Conservation (phyloP, 441 rosid genomes). For the Adansonia gregorii region DNA sequence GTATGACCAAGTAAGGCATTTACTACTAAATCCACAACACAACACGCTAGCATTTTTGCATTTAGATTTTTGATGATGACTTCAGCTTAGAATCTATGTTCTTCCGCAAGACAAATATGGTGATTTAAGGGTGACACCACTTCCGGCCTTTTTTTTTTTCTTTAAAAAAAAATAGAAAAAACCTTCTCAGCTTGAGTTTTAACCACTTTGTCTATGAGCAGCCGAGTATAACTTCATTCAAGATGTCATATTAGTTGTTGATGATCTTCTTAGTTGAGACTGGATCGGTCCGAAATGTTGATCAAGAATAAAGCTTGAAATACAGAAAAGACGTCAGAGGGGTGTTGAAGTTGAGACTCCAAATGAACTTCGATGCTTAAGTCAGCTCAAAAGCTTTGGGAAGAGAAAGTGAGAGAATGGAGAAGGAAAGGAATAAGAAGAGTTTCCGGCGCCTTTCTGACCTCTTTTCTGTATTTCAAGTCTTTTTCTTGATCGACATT, state of each 20-base stretch:
- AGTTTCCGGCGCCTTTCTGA: too few species aligned
- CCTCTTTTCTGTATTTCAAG: too few species aligned
- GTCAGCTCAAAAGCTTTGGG: too few species aligned
- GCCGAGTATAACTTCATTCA: background rate
- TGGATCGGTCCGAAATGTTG: too few species aligned
- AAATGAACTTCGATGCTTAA: too few species aligned
- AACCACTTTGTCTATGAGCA: background rate
- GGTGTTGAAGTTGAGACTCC: too few species aligned
- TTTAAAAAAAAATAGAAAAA: background rate
- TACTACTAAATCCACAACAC: conserved; percentile 50
- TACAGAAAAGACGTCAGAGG: too few species aligned
- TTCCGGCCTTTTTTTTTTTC: background rate
- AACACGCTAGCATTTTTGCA: conserved; percentile 52
- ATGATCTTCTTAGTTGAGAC: too few species aligned
- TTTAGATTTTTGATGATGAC: conserved; percentile 52
- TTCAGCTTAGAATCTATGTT: conserved; percentile 62
- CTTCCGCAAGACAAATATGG: conserved; percentile 46
- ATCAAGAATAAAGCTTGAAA: too few species aligned
- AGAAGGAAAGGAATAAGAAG: too few species aligned
- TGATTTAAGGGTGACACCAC: conserved; percentile 37
- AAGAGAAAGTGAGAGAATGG: too few species aligned
- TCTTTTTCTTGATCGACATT: too few species aligned
- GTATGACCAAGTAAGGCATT: conserved; percentile 57
- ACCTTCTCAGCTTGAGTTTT: background rate
- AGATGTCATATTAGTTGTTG: background rate